Evolutionary conservation across 2,329 filamentous ascomycete genomes (phyloP), one percentile per base, ranked within the genome.

Genomic region (Zymoseptoria crescenta): DNA sequence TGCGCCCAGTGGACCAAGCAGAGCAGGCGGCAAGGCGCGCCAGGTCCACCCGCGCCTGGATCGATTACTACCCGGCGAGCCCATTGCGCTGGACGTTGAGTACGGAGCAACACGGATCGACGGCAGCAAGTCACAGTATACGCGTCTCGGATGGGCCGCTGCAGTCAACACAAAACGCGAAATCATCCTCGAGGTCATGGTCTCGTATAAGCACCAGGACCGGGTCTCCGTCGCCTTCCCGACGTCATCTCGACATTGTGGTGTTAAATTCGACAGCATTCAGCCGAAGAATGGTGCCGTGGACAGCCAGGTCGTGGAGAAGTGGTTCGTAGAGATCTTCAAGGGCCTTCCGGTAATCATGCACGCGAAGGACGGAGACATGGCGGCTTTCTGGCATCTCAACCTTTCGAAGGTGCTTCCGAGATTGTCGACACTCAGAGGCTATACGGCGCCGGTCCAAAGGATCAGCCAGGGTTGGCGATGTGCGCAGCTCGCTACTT

Each of bases 101-200:
- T 63, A 62, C 51, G 29, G 29, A 30, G 8, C 8, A 7, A 30
- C 29, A 10, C 29, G 29, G 8, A 8, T 8, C 29, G 29, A 30
- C 29, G 29, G 5, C 8, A 8, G 8, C 16, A 24, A 21, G 9
- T 52, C 48, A 3, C 58, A 54, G 35, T 19, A 51, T 2, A 59
- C 60, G n/a, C 62, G 64, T 21, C 52, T 62, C 20, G 65, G 62
- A 10, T 59, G 62, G 45, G 53, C 61, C 49, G 58, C 57, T 19
- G 53, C 63, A 21, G 21, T 56, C 28, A 62, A 65, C 56, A 61
- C 54, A 1, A 35, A 49, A 13, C 35, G 57, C 8, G 45, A 65
- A 54, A 49, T 56, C 20, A 49, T 65, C 29, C 55, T 61, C 29
- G 58, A 64, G 21, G 59, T 58, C 28, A 59, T 61, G 49, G 56